Conservation (phyloP, 306 rosid genomes). For the Rosa lucieae region DNA sequence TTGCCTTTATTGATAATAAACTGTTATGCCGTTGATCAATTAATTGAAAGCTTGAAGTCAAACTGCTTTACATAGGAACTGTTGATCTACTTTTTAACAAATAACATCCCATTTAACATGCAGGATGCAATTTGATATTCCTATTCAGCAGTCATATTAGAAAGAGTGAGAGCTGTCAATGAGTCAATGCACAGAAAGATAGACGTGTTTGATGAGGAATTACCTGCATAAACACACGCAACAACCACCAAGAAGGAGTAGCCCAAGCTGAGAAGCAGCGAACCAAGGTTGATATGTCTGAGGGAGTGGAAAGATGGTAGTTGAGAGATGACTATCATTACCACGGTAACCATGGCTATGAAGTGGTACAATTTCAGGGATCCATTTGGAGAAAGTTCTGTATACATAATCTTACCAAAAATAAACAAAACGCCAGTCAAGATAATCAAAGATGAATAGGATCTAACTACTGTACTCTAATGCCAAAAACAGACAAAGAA, state of each 20-base stretch:
- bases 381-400: constrained; percentile 64
- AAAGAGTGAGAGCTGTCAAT: background rate
- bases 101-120: background rate
- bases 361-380: constrained; percentile 75
- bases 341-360: constrained; percentile 87
- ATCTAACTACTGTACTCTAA: background rate
- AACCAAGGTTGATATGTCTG: constrained; percentile 70
- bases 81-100: background rate
- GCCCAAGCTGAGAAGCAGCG: constrained; percentile 75
- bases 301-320: constrained; percentile 90
- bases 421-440: background rate
- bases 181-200: background rate
- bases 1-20: background rate
- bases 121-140: background rate
- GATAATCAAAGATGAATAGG: background rate
- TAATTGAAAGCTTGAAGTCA: background rate
- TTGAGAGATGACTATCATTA: constrained; percentile 79
- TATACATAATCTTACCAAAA: constrained; percentile 63
- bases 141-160: background rate
- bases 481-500: background rate
- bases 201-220: background rate
- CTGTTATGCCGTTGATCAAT: too few relatives aligned
- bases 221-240: constrained; percentile 81
- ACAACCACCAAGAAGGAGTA: constrained; percentile 68
- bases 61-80: background rate